Conservation (phyloP, 257 asterid species). For the Solanum stenotomum region DNA sequence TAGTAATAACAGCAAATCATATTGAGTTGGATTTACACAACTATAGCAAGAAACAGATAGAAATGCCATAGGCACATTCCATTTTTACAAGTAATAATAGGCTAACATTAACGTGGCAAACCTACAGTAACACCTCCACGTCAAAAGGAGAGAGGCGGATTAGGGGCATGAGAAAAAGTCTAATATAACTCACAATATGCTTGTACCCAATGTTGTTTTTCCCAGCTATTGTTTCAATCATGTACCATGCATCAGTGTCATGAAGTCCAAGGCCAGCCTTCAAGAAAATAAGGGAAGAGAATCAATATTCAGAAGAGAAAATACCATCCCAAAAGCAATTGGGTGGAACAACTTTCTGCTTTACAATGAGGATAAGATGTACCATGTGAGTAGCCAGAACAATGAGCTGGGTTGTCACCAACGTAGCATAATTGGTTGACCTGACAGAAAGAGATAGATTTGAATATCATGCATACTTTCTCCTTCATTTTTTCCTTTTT, state of each 20-base stretch:
- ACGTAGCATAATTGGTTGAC: constrained; percentile 85
- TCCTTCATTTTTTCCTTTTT: background rate
- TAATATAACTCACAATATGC: constrained; percentile 66
- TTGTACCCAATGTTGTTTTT: constrained; percentile 88
- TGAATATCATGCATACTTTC: background rate
- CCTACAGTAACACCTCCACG: background rate
- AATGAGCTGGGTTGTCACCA: constrained; percentile 84
- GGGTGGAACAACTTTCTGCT: background rate
- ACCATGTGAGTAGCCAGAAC: constrained; percentile 90
- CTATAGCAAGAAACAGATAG: background rate
- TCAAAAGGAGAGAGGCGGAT: background rate
- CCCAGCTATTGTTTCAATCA: constrained; percentile 93
- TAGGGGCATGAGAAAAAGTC: background rate
- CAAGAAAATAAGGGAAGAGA: constrained; percentile 17
- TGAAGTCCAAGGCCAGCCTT: constrained; percentile 94
- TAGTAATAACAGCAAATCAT: background rate
- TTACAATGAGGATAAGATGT: constrained; percentile 7
- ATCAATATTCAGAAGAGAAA: constrained; percentile 12
- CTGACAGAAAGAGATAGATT: constrained; percentile 29
- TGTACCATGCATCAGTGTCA: constrained; percentile 86
- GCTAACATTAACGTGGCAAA: background rate
- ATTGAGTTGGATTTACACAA: background rate
- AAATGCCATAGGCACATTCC: background rate
- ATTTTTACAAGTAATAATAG: background rate
- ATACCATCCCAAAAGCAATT: background rate